Conservation (phyloP, 2,329 filamentous ascomycete species). For the Aspergillus amoenus region DNA sequence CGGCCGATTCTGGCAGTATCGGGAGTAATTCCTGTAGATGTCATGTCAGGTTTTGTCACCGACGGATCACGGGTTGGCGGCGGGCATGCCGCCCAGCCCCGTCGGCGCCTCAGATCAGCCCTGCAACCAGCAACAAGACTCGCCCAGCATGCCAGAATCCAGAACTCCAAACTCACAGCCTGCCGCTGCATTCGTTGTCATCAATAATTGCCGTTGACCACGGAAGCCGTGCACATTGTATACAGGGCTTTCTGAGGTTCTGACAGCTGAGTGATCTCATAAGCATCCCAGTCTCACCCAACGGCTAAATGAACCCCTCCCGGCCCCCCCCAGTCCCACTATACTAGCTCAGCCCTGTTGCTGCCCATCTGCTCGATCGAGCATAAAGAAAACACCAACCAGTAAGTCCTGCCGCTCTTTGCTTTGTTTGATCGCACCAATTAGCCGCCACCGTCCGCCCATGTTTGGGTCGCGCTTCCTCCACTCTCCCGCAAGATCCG, state of each 20-base stretch:
- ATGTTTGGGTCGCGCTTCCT: constrained; percentile 1
- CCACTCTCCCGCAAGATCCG: constrained; percentile 9
- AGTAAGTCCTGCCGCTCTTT: constrained; percentile 9
- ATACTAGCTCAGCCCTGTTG: constrained; percentile 9
- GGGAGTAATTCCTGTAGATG: background rate
- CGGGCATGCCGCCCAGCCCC: no score
- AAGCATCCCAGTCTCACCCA: background rate
- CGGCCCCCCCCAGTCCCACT: background rate
- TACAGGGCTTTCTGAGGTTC: background rate
- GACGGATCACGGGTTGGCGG: background rate
- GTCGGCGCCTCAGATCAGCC: constrained; percentile 4
- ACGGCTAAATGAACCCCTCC: background rate
- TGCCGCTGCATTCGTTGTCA: background rate
- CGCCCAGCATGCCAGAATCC: background rate
- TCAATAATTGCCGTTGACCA: background rate
- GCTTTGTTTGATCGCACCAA: constrained; percentile 1
- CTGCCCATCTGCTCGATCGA: constrained; percentile 6
- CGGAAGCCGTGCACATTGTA: background rate
- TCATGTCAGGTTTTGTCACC: background rate
- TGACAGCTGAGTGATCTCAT: background rate
- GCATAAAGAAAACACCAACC: constrained; percentile 5
- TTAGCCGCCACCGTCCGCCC: background rate
- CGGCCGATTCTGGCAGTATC: background rate
- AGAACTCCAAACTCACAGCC: background rate
- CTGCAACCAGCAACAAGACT: constrained; percentile 1